Evolutionary conservation across 257 asterid species (phyloP).

Genomic region (Phtheirospermum japonicum): DNA sequence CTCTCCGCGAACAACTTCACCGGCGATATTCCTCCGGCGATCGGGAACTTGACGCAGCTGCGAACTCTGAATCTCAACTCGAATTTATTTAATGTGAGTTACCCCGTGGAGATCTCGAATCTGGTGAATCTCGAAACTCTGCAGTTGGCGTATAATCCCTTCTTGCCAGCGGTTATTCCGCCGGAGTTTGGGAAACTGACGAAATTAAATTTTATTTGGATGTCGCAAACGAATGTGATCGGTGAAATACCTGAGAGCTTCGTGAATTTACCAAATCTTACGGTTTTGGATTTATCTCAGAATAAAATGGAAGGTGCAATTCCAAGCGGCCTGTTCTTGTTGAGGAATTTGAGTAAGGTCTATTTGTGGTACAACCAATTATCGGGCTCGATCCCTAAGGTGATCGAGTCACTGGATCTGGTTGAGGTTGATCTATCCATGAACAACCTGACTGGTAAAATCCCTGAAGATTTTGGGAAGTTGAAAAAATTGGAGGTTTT

Average conservation of each 20-base stretch:
- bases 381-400: slow-evolving; percentile 59
- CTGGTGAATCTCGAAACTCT: slow-evolving; percentile 56
- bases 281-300: slow-evolving; percentile 39
- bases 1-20: slow-evolving; percentile 70
- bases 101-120: slow-evolving; percentile 63
- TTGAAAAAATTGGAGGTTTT: slow-evolving; percentile 44
- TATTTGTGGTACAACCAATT: slow-evolving; percentile 47
- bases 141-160: slow-evolving; percentile 50
- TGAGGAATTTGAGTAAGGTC: slow-evolving; percentile 54
- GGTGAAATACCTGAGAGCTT: slow-evolving; percentile 45
- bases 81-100: slow-evolving; percentile 64
- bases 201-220: slow-evolving; percentile 45
- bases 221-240: slow-evolving; percentile 37
- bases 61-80: slow-evolving; percentile 30
- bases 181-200: slow-evolving; percentile 55
- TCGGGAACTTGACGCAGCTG: slow-evolving; percentile 58
- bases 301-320: slow-evolving; percentile 41
- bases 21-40: slow-evolving; percentile 67
- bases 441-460: slow-evolving; percentile 57
- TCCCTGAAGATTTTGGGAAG: slow-evolving; percentile 68
- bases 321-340: slow-evolving; percentile 43
- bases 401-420: slow-evolving; percentile 43
- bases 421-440: slow-evolving; percentile 51
- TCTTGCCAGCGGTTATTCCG: slow-evolving; percentile 53
- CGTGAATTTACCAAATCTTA: slow-evolving; percentile 31